phyloP scores from a whole-genome alignment of 345 rosid genomes.

The Theobroma cacao region DNA sequence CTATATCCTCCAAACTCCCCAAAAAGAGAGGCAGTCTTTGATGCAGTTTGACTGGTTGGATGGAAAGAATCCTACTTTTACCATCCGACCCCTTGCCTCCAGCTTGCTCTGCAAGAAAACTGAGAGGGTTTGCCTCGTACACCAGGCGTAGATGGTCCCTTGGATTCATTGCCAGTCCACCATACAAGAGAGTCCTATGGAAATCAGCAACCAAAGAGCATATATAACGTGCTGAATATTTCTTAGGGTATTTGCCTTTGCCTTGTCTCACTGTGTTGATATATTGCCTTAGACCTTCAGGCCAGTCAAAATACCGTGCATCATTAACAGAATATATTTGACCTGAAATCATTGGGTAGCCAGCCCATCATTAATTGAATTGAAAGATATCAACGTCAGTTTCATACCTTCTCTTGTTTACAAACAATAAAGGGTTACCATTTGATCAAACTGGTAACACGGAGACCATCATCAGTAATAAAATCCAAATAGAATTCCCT shows the following conservation, averaged over 20 bases:
- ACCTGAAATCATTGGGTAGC: slow-evolving; percentile 39
- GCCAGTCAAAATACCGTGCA: slow-evolving; percentile 95
- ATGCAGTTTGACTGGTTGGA: slow-evolving; percentile 84
- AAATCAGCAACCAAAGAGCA: slow-evolving; percentile 94
- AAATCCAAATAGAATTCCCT: neutral
- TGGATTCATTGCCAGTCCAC: slow-evolving; percentile 93
- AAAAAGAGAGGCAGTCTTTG: slow-evolving; percentile 88
- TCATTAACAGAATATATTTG: slow-evolving; percentile 94
- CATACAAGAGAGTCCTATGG: slow-evolving; percentile 82
- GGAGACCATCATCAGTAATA: neutral
- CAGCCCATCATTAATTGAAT: slow-evolving; percentile 4
- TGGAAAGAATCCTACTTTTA: slow-evolving; percentile 61
- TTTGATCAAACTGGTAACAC: neutral
- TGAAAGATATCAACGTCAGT: neutral
- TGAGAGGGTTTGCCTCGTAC: slow-evolving; percentile 89
- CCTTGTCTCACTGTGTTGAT: slow-evolving; percentile 87
- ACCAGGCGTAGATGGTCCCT: slow-evolving; percentile 92
- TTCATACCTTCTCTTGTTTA: neutral
- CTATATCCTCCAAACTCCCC: slow-evolving; percentile 76
- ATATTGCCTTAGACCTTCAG: slow-evolving; percentile 74
- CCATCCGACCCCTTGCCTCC: slow-evolving; percentile 94
- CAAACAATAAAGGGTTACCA: neutral
- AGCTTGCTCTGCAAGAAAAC: slow-evolving; percentile 83
- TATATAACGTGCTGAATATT: slow-evolving; percentile 89
- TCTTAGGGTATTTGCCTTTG: slow-evolving; percentile 83